Conservation (phyloP, 306 rosid genomes). For the Morella rubra region DNA sequence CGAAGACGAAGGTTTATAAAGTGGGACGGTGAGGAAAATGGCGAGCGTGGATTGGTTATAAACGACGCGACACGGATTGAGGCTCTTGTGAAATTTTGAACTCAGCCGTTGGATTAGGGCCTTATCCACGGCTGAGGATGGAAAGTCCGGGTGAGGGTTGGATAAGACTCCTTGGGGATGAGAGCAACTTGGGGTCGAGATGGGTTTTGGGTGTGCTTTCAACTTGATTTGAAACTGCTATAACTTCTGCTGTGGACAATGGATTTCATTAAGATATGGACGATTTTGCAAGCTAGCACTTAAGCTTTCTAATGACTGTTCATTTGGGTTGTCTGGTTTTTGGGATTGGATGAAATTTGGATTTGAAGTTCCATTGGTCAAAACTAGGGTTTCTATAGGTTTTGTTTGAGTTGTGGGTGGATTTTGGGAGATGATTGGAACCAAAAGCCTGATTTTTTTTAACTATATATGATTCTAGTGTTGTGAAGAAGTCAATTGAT, state of each 20-base stretch:
- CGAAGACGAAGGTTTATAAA: constrained; percentile 22
- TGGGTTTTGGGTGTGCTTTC: constrained; percentile 31
- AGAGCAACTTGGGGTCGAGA: background rate
- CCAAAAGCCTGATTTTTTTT: background rate
- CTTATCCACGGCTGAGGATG: constrained; percentile 29
- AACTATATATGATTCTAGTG: background rate
- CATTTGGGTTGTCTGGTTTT: constrained; percentile 1
- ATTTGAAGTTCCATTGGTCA: constrained; percentile 15
- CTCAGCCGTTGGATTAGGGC: constrained; percentile 26
- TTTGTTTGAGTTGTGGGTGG: background rate
- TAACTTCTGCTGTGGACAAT: background rate
- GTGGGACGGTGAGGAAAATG: background rate
- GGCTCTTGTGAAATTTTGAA: background rate
- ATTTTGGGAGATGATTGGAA: background rate
- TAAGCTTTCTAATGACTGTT: constrained; percentile 16
- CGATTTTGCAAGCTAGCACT: background rate
- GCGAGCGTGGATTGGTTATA: constrained; percentile 36
- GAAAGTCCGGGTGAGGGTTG: constrained; percentile 1
- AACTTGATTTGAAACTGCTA: constrained; percentile 20
- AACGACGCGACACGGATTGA: constrained; percentile 34
- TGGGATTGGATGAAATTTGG: constrained; percentile 8
- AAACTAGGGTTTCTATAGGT: background rate
- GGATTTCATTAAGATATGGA: constrained; percentile 13
- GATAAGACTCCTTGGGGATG: background rate
- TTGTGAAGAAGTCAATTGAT: background rate